Evolutionary conservation across 371 early-diverging fungal species (phyloP), one percentile per base, ranked within the genome.

Genomic region (Mucor plumbeus): DNA sequence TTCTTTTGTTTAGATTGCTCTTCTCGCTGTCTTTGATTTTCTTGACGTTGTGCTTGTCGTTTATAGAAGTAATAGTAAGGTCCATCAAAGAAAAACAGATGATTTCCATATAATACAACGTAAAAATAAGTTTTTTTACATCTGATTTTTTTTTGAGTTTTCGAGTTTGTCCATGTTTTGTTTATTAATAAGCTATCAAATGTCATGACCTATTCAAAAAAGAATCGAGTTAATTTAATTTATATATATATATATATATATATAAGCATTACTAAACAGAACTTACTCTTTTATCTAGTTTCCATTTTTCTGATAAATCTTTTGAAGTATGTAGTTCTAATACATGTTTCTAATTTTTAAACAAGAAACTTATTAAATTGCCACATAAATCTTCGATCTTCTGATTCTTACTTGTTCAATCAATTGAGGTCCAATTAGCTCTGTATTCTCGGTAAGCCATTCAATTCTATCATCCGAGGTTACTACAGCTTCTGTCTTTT

Each of bases 61-160:
- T 65, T 65, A 38, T 36, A 65, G 9, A 13, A 38, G 35, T 36
- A 53, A 10, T 60, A 54, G 38, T 64, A 69, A 3, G 41, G 38
- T 13, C 19, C 34, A 31, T 69, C 69, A 13, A 69, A 48, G 15
- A 69, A 61, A 21, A 69, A 69, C n/a, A 69, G 21, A 35, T 64
- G 64, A 31, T 69, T 44, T 0, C 69, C 69, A 38, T 64, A 69
- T 1, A 69, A 31, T 9, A 64, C 26, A 4, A 15, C 59, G 47
- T 69, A 69, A 39, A 59, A 61, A 31, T 11, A n/a, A 7, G 36
- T 11, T 1, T 39, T 57, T 48, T 59, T 65, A 17, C 60, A 60
- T 43, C 54, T 59, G 38, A 6, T 10, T 8, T 50, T 17, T 61
- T 26, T 35, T 10, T 54, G 54, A n/a, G 15, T 26, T 11, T 31